phyloP scores from a whole-genome alignment of 192 early-diverging fungal genomes.

The Gaertneriomyces sp. region DNA sequence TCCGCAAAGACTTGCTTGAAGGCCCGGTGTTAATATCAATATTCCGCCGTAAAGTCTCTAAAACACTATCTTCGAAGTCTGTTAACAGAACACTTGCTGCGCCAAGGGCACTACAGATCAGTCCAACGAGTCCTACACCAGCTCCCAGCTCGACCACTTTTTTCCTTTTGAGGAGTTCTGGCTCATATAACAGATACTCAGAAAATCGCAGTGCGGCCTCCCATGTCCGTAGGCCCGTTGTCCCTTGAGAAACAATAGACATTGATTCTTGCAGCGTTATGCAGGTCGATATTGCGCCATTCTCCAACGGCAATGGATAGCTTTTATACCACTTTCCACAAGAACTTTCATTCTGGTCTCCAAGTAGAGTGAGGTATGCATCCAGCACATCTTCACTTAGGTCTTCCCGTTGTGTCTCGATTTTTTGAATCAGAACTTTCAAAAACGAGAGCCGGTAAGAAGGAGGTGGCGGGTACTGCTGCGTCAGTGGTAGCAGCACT shows the following conservation, averaged over 20 bases:
- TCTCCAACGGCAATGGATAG: background rate
- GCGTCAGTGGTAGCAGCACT: background rate
- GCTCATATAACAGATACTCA: constrained; percentile 43
- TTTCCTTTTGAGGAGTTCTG: constrained; percentile 7
- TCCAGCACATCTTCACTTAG: constrained; percentile 8
- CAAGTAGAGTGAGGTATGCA: constrained; percentile 10
- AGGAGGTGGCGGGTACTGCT: constrained; percentile 10
- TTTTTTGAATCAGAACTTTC: constrained; percentile 9
- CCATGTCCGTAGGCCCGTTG: constrained; percentile 64
- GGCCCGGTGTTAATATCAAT: constrained; percentile 27
- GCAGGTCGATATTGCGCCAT: background rate
- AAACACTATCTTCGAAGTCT: constrained; percentile 27
- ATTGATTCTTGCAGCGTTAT: constrained; percentile 51
- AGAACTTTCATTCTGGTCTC: background rate
- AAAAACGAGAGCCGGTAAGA: constrained; percentile 18
- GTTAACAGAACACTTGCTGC: constrained; percentile 23
- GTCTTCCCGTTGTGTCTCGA: constrained; percentile 4
- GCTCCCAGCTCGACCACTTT: constrained; percentile 42
- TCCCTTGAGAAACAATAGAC: constrained; percentile 53
- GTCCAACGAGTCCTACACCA: constrained; percentile 35
- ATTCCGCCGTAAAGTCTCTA: constrained; percentile 27
- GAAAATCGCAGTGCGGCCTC: constrained; percentile 54
- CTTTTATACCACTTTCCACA: background rate
- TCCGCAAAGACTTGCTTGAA: background rate
- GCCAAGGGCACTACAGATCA: constrained; percentile 24